These are phyloP conservation scores for Talaromyces islandicus DNA, from an alignment of 2,329 filamentous ascomycete genomes.

Conservation along the genomic window DNA sequence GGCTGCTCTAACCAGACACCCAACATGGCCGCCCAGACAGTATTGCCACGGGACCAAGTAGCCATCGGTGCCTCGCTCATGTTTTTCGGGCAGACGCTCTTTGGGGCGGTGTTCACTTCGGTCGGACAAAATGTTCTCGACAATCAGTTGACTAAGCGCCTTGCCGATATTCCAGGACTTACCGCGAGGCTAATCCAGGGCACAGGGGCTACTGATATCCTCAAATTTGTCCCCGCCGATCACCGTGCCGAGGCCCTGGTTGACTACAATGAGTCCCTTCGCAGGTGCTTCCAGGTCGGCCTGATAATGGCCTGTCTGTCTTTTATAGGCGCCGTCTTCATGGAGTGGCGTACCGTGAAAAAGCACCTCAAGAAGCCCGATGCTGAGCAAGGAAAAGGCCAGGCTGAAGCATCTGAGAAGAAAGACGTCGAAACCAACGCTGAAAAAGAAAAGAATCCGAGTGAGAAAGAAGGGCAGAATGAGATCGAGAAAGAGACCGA, in stretches of 20 bases:
- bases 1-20: conserved; percentile 22
- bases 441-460: background rate
- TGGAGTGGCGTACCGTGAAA: conserved; percentile 5
- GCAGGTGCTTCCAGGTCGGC: background rate
- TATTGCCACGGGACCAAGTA: conserved; percentile 21
- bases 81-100: conserved; percentile 19
- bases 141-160: conserved; percentile 12
- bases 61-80: conserved; percentile 20
- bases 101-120: conserved; percentile 19
- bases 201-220: conserved; percentile 1
- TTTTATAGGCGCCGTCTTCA: background rate
- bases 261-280: conserved; percentile 1
- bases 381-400: background rate
- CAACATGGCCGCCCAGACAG: conserved; percentile 19
- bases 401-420: background rate
- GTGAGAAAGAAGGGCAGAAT: background rate
- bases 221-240: background rate
- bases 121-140: conserved; percentile 19
- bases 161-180: conserved; percentile 23
- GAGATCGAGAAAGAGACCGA: background rate
- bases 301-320: conserved; percentile 4
- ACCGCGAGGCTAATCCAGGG: background rate
- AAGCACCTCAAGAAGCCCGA: background rate
- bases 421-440: background rate
- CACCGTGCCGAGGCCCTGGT: background rate